phyloP scores from a whole-genome alignment of 108 stramenopile species.

The Epithemia pelagica region DNA sequence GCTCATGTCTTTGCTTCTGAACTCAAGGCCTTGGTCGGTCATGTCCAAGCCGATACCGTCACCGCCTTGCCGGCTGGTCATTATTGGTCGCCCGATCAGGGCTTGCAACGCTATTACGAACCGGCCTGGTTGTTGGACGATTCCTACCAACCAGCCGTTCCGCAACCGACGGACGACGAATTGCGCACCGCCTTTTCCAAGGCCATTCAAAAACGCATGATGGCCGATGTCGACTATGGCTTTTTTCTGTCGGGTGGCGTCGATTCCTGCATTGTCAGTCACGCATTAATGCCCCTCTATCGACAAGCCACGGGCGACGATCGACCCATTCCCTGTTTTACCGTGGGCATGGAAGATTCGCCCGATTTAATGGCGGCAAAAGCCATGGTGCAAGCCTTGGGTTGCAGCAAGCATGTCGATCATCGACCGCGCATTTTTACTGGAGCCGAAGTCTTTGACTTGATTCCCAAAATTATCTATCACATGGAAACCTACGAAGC shows the following conservation, averaged over 20 bases:
- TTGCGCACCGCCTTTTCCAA: slow-evolving; percentile 48
- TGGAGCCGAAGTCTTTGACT: slow-evolving; percentile 61
- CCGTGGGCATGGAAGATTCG: slow-evolving; percentile 71
- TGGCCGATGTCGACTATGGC: slow-evolving; percentile 76
- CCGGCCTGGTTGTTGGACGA: slow-evolving; percentile 60
- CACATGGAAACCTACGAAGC: slow-evolving; percentile 84
- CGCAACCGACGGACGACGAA: slow-evolving; percentile 39
- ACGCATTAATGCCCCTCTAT: slow-evolving; percentile 54
- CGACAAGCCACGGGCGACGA: slow-evolving; percentile 40
- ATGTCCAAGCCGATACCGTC: slow-evolving; percentile 44
- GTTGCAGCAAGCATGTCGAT: slow-evolving; percentile 41
- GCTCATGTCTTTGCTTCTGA: slow-evolving; percentile 52
- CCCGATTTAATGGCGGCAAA: slow-evolving; percentile 70
- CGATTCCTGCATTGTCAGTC: slow-evolving; percentile 62
- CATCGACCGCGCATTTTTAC: slow-evolving; percentile 56
- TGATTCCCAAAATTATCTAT: slow-evolving; percentile 67
- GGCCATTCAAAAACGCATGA: slow-evolving; percentile 63
- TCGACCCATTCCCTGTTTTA: slow-evolving; percentile 56
- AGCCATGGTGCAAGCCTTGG: slow-evolving; percentile 61
- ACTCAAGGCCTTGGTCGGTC: slow-evolving; percentile 66
- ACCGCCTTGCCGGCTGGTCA: slow-evolving; percentile 59
- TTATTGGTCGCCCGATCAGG: slow-evolving; percentile 66
- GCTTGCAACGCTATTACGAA: slow-evolving; percentile 51
- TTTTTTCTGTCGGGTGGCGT: slow-evolving; percentile 71
- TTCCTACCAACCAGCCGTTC: neutral